A percentile compares a stretch with the other conserved stretches of the same genome.
These are phyloP conservation scores for Fagus sylvatica DNA, from an alignment of 306 rosid species.

Conservation along the genomic window DNA sequence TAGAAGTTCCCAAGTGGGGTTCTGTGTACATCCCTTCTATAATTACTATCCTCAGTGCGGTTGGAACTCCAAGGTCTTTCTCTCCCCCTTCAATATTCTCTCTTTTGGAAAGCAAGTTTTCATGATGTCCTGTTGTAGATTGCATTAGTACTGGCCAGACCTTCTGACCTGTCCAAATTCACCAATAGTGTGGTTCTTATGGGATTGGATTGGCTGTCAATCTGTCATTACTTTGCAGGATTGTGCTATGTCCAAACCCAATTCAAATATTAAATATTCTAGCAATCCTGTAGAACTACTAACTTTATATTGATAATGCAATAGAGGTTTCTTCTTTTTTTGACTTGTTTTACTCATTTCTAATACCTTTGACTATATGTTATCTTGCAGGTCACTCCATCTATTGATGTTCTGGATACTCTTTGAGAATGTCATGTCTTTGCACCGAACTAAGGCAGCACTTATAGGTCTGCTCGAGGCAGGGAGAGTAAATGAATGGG, in stretches of 20 bases:
- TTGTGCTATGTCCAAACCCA: neutral
- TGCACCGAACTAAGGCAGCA: conserved; percentile 91
- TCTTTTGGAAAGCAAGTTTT: neutral
- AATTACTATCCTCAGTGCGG: conserved; percentile 89
- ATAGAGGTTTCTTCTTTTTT: neutral
- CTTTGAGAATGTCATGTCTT: conserved; percentile 87
- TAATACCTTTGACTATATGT: neutral
- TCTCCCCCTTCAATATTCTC: neutral
- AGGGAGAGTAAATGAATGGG: conserved; percentile 89
- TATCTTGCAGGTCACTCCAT: conserved; percentile 71
- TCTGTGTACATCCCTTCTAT: conserved; percentile 81
- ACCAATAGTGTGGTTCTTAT: neutral
- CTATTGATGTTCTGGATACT: conserved; percentile 78
- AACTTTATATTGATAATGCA: conserved; percentile 1
- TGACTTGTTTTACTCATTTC: neutral
- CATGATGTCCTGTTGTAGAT: neutral
- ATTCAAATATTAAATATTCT: neutral
- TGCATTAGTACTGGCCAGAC: neutral
- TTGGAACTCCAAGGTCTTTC: conserved; percentile 86
- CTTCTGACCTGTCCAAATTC: neutral
- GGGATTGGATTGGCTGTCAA: neutral
- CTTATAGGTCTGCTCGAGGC: conserved; percentile 79
- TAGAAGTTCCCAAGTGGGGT: conserved; percentile 89
- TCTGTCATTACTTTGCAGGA: neutral
- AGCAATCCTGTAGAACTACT: neutral